A percentile compares a stretch with the other conserved stretches of the same genome.
Conservation (phyloP, 371 early-diverging fungal species). For the Lichtheimia corymbifera region DNA sequence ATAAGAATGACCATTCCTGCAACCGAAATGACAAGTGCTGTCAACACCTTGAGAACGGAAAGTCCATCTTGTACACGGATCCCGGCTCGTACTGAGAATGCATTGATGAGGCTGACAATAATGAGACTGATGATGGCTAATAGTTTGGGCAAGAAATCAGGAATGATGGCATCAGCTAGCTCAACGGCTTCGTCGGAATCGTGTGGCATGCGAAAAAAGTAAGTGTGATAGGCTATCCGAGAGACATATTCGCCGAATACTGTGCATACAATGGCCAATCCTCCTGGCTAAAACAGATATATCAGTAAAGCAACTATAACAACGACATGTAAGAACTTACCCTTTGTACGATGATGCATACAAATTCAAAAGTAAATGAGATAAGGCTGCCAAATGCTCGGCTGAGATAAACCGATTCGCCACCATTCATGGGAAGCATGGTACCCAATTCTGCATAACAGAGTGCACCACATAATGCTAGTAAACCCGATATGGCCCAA, state of each 20-base stretch:
- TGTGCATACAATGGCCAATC: conserved; percentile 76
- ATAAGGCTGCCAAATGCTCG: conserved; percentile 79
- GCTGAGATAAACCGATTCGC: conserved; percentile 82
- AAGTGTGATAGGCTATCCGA: conserved; percentile 62
- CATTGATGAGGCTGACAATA: conserved; percentile 71
- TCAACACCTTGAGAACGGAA: conserved; percentile 78
- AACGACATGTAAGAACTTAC: conserved; percentile 25
- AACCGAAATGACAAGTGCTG: conserved; percentile 75
- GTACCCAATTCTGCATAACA: conserved; percentile 88
- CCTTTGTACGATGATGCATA: conserved; percentile 66
- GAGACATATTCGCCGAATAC: conserved; percentile 80
- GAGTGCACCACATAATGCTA: conserved; percentile 77
- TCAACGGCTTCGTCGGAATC: conserved; percentile 48
- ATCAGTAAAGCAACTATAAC: not conserved
- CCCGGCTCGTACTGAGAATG: conserved; percentile 70
- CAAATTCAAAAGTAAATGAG: conserved; percentile 83
- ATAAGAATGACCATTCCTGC: conserved; percentile 75
- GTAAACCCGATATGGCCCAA: conserved; percentile 76
- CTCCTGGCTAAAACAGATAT: conserved; percentile 56
- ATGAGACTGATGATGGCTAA: conserved; percentile 68
- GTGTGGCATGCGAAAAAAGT: conserved; percentile 47
- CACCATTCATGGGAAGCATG: conserved; percentile 86
- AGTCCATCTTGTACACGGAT: conserved; percentile 80
- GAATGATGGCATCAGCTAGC: conserved; percentile 50
- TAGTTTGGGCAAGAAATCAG: conserved; percentile 65